These are phyloP conservation scores for Euryodendron excelsum DNA, from an alignment of 148 eudicot genomes.

Conservation along the genomic window DNA sequence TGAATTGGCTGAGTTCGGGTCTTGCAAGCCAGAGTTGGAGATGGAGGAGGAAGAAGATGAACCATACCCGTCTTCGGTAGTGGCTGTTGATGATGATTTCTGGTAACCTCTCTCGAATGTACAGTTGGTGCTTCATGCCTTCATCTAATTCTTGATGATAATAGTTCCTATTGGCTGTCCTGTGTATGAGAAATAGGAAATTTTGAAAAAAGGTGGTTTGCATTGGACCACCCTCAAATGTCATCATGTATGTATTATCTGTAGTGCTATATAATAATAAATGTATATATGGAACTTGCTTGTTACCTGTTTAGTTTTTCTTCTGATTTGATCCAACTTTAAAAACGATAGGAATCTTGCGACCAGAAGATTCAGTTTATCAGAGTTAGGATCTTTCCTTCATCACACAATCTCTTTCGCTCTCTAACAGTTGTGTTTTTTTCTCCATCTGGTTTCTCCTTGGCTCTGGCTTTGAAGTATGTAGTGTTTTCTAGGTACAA, in stretches of 20 bases:
- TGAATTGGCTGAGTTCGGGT: slow-evolving; percentile 61
- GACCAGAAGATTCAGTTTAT: too few species aligned
- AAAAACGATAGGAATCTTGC: too few species aligned
- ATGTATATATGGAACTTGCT: not conserved
- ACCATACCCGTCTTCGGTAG: slow-evolving; percentile 29
- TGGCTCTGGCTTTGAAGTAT: not conserved
- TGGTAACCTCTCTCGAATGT: slow-evolving; percentile 53
- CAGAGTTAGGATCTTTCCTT: too few species aligned
- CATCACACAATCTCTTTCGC: too few species aligned
- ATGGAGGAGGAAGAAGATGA: slow-evolving; percentile 74
- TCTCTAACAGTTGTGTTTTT: too few species aligned
- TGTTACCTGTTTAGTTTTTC: not conserved
- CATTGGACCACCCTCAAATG: slow-evolving; percentile 47
- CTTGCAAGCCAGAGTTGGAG: slow-evolving; percentile 74
- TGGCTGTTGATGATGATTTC: slow-evolving; percentile 55
- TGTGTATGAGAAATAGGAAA: slow-evolving; percentile 38
- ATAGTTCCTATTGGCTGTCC: slow-evolving; percentile 19
- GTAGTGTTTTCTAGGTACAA: not conserved
- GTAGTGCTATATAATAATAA: slow-evolving; percentile 9
- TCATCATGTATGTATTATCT: slow-evolving; percentile 38
- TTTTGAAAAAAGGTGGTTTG: slow-evolving; percentile 34
- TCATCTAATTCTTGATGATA: slow-evolving; percentile 31
- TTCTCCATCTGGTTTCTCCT: not conserved
- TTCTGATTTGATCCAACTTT: not conserved
- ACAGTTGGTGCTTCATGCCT: slow-evolving; percentile 33